Percentiles rank a stretch among this genome's conserved stretches.
Conservation (phyloP, 2,329 filamentous ascomycete species). For the Pseudogymnoascus sp. region DNA sequence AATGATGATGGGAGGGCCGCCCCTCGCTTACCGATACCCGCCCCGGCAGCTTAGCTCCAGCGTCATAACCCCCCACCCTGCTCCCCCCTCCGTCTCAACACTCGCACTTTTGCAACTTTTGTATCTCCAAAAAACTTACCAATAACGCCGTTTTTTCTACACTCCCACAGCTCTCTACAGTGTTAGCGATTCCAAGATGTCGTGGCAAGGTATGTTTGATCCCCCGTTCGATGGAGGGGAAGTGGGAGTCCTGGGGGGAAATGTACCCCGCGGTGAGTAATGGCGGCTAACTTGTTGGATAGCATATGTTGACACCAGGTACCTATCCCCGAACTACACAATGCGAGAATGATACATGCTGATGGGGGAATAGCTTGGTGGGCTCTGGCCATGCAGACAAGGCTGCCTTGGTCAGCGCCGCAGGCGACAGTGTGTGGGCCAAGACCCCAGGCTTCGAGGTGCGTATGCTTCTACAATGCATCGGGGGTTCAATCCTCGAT, state of each 20-base stretch:
- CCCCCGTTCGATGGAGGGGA: slow-evolving; percentile 8
- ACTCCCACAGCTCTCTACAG: slow-evolving; percentile 1
- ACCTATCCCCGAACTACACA: slow-evolving; percentile 22
- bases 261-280: slow-evolving; percentile 21
- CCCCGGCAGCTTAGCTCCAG: background rate
- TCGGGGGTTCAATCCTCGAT: background rate
- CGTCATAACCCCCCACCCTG: background rate
- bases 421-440: slow-evolving; percentile 77
- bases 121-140: background rate
- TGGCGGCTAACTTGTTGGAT: slow-evolving; percentile 9
- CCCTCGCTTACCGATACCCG: background rate
- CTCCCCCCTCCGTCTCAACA: background rate
- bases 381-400: slow-evolving; percentile 72
- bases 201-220: slow-evolving; percentile 59
- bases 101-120: background rate
- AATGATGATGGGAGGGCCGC: background rate
- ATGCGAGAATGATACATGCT: slow-evolving; percentile 12
- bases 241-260: background rate
- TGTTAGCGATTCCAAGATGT: slow-evolving; percentile 43
- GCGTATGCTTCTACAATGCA: slow-evolving; percentile 14
- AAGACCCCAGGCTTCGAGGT: slow-evolving; percentile 52
- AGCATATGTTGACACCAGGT: slow-evolving; percentile 58
- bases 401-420: slow-evolving; percentile 73
- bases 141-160: background rate
- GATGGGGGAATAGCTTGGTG: slow-evolving; percentile 55